A percentile compares a stretch with the other conserved stretches of the same genome.
Conservation (phyloP, 2,329 filamentous ascomycete species). For the Phialophora tarda region DNA sequence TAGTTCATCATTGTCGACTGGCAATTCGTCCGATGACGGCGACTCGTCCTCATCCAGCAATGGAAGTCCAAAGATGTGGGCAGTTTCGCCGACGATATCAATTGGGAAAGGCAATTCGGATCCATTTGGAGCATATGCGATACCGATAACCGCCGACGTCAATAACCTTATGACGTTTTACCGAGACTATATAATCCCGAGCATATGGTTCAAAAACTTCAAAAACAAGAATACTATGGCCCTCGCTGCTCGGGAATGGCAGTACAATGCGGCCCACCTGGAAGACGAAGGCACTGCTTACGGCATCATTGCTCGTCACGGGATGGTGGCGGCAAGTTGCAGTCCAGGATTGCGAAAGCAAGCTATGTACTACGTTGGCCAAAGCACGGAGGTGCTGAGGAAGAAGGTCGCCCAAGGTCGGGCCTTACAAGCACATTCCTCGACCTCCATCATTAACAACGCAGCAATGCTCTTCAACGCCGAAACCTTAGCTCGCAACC, state of each 20-base stretch:
- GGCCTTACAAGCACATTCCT: neutral
- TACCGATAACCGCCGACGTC: conserved; percentile 19
- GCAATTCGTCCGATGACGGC: neutral
- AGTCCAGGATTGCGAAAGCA: conserved; percentile 4
- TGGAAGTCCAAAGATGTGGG: neutral
- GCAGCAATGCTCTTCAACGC: conserved; percentile 14
- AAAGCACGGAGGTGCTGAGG: conserved; percentile 10
- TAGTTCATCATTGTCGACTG: neutral
- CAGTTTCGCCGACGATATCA: conserved; percentile 1
- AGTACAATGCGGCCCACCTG: conserved; percentile 17
- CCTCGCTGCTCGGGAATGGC: conserved; percentile 13
- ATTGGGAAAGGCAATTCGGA: conserved; percentile 26
- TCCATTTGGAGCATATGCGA: conserved; percentile 21
- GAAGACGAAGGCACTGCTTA: conserved; percentile 12
- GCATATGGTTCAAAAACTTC: conserved; percentile 14
- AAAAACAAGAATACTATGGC: conserved; percentile 10
- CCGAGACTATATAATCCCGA: conserved; percentile 19
- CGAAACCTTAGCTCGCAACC: conserved; percentile 10
- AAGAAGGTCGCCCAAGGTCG: conserved; percentile 5
- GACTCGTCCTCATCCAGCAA: neutral
- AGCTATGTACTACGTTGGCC: conserved; percentile 2
- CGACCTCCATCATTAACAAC: conserved; percentile 7
- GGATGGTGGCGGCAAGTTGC: conserved; percentile 12
- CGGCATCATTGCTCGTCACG: conserved; percentile 9
- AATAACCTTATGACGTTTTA: conserved; percentile 26